These are phyloP conservation scores for Cryphonectria naterciae DNA, from an alignment of 2,329 filamentous ascomycete species.

Conservation along the genomic window DNA sequence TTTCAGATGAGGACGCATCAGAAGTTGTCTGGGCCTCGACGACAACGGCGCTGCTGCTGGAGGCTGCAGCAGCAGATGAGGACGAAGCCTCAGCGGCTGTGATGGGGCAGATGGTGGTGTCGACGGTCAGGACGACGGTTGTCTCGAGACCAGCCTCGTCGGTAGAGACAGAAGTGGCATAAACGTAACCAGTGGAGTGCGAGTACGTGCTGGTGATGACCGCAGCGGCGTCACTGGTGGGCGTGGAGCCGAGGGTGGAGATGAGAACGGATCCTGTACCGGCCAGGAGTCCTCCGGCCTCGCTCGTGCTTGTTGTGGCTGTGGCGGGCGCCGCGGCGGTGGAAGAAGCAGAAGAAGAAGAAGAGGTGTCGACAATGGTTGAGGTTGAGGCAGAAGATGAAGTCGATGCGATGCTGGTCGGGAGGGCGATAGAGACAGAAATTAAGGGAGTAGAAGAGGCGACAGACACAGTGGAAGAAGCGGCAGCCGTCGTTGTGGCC, in stretches of 20 bases:
- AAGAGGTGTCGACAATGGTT: constrained; percentile 4
- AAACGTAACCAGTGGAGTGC: constrained; percentile 26
- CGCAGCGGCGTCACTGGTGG: constrained; percentile 8
- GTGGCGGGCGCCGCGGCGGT: constrained; percentile 4
- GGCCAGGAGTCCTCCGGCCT: constrained; percentile 12
- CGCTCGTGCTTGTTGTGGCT: constrained; percentile 6
- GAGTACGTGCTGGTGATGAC: constrained; percentile 11
- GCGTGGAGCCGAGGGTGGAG: constrained; percentile 17
- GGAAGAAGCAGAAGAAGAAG: neutral
- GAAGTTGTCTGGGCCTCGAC: constrained; percentile 19
- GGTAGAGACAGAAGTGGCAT: constrained; percentile 15
- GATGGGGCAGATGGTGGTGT: constrained; percentile 27
- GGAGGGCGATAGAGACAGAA: neutral
- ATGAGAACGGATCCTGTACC: constrained; percentile 22
- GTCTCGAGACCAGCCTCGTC: constrained; percentile 27
- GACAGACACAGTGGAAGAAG: constrained; percentile 17
- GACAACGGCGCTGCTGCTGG: constrained; percentile 9
- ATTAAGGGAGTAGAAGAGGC: constrained; percentile 14
- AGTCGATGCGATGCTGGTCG: neutral
- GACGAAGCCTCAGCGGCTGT: constrained; percentile 25
- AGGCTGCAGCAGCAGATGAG: constrained; percentile 2
- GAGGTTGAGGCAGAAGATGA: constrained; percentile 3
- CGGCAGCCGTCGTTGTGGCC: constrained; percentile 15
- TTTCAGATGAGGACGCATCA: neutral
- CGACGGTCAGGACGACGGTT: constrained; percentile 23